These are phyloP conservation scores for Galerina marginata DNA, from an alignment of 768 basidiomycete species.

Conservation along the genomic window DNA sequence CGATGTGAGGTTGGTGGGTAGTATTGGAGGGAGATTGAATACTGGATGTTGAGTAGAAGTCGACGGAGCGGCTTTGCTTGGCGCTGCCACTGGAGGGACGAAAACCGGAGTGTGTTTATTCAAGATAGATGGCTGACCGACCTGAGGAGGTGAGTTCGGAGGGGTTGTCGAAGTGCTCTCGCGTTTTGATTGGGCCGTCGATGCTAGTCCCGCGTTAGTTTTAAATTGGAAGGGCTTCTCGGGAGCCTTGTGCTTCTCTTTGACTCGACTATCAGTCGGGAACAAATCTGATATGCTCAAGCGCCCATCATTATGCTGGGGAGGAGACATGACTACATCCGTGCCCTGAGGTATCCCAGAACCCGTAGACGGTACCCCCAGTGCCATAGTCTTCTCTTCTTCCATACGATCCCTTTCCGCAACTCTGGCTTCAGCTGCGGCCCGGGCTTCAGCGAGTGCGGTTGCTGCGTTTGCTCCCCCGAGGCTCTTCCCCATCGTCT, in stretches of 20 bases:
- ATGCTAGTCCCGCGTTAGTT: constrained; percentile 16
- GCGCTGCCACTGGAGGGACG: constrained; percentile 44
- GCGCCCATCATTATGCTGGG: constrained; percentile 36
- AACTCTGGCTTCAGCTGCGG: constrained; percentile 72
- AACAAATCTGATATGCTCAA: constrained; percentile 70
- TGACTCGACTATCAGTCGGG: constrained; percentile 39
- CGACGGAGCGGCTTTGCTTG: constrained; percentile 21
- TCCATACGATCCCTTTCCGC: constrained; percentile 65
- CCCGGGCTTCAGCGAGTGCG: constrained; percentile 70
- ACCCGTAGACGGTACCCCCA: constrained; percentile 12
- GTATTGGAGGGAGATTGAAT: constrained; percentile 24
- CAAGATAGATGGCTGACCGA: constrained; percentile 46
- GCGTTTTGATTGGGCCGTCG: constrained; percentile 15
- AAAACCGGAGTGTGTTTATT: constrained; percentile 61
- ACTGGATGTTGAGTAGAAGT: constrained; percentile 19
- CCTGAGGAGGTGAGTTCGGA: constrained; percentile 55
- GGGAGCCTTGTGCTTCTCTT: constrained; percentile 38
- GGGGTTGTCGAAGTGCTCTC: constrained; percentile 61
- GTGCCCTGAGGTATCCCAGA: constrained; percentile 13
- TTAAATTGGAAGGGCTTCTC: constrained; percentile 32
- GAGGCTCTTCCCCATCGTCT: constrained; percentile 65
- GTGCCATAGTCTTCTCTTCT: constrained; percentile 36
- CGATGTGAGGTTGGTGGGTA: constrained; percentile 28
- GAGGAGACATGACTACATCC: constrained; percentile 4
- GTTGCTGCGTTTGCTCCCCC: constrained; percentile 52